These are phyloP conservation scores for Podospora fimiseda DNA, from an alignment of 495 filamentous ascomycete species.

Conservation along the genomic window DNA sequence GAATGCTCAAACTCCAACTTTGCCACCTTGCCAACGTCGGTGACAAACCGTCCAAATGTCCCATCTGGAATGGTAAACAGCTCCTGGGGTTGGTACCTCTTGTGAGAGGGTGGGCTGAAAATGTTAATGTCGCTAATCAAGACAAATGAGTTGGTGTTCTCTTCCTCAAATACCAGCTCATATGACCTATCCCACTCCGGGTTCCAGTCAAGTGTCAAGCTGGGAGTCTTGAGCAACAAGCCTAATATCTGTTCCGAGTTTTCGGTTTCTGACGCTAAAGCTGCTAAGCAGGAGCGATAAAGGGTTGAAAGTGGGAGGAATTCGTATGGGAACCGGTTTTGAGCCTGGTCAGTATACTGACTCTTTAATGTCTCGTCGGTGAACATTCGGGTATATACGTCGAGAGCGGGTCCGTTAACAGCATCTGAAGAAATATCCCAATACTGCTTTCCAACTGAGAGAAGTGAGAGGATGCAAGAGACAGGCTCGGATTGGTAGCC, in stretches of 20 bases:
- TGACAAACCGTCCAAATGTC: conserved; percentile 64
- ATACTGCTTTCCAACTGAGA: conserved; percentile 50
- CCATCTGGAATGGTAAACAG: conserved; percentile 51
- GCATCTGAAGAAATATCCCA: conserved; percentile 43
- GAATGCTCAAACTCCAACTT: conserved; percentile 68
- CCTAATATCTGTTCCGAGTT: conserved; percentile 44
- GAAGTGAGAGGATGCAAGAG: conserved; percentile 51
- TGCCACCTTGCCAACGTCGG: conserved; percentile 48
- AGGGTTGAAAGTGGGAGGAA: conserved; percentile 64
- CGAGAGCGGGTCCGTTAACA: conserved; percentile 39
- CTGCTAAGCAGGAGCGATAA: conserved; percentile 34
- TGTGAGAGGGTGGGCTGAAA: conserved; percentile 35
- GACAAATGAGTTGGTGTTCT: conserved; percentile 64
- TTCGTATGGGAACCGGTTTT: conserved; percentile 80
- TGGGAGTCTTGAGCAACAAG: conserved; percentile 56
- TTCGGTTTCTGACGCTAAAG: conserved; percentile 39
- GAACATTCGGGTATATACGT: conserved; percentile 43
- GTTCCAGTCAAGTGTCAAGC: conserved; percentile 60
- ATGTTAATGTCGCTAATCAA: conserved; percentile 49
- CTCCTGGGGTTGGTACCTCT: conserved; percentile 28
- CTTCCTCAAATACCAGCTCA: conserved; percentile 71
- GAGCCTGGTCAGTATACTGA: conserved; percentile 53
- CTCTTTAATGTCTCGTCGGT: conserved; percentile 50
- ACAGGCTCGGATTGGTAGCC: conserved; percentile 65
- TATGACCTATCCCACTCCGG: conserved; percentile 54